phyloP scores from a whole-genome alignment of 495 filamentous ascomycete species.

The Geoglossum glabrum region DNA sequence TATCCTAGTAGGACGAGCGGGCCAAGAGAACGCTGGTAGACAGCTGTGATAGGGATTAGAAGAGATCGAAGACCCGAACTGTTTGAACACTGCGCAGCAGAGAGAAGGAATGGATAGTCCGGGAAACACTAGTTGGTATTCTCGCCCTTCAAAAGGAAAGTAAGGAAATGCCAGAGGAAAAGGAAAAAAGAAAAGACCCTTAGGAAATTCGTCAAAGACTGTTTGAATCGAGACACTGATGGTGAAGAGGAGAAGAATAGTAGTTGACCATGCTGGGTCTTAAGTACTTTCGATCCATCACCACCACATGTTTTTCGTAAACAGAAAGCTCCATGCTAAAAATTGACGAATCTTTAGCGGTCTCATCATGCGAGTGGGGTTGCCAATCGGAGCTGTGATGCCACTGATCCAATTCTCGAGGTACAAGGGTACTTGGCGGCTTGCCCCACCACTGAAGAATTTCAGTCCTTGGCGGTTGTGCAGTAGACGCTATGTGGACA shows the following conservation, averaged over 20 bases:
- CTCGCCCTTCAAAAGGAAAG: neutral
- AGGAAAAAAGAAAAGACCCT: constrained; percentile 7
- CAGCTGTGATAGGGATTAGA: neutral
- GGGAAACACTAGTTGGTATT: neutral
- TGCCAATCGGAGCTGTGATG: neutral
- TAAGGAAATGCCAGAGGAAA: constrained; percentile 9
- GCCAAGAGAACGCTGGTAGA: neutral
- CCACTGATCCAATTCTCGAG: neutral
- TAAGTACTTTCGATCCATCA: neutral
- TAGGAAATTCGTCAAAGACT: constrained; percentile 6
- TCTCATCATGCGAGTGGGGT: neutral
- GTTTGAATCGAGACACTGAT: neutral
- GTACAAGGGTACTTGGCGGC: too few species aligned
- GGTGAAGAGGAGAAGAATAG: neutral
- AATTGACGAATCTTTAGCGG: constrained; percentile 2
- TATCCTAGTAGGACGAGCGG: neutral
- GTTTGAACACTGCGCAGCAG: neutral
- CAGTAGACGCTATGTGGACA: neutral
- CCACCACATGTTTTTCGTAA: neutral
- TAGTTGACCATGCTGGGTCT: neutral
- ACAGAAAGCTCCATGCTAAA: neutral
- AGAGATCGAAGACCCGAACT: constrained; percentile 9
- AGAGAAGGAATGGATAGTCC: neutral
- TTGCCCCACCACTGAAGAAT: too few species aligned
- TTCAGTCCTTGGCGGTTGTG: neutral